phyloP scores from a whole-genome alignment of 495 filamentous ascomycete species.

The Hyaloscypha hepaticicola region DNA sequence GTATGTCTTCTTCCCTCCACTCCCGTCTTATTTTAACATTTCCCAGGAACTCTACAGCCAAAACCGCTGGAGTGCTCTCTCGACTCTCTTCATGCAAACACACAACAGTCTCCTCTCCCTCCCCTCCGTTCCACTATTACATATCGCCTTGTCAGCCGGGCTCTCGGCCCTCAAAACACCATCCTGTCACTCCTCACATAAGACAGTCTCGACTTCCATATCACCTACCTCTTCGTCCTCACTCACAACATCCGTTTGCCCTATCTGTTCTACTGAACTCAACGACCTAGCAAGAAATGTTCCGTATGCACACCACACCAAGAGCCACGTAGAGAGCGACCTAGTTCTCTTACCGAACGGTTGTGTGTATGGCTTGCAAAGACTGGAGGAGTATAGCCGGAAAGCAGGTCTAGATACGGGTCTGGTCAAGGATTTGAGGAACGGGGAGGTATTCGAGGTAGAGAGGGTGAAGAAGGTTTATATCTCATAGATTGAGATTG shows the following conservation, averaged over 20 bases:
- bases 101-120: conserved; percentile 87
- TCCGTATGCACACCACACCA: conserved; percentile 91
- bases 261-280: conserved; percentile 92
- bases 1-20: conserved; percentile 40
- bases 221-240: conserved; percentile 28
- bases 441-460: conserved; percentile 61
- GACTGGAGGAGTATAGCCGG: conserved; percentile 70
- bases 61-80: conserved; percentile 70
- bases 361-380: conserved; percentile 75
- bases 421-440: conserved; percentile 80
- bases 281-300: conserved; percentile 86
- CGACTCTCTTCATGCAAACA: conserved; percentile 79
- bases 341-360: conserved; percentile 85
- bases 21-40: not conserved
- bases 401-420: conserved; percentile 64
- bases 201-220: conserved; percentile 18
- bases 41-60: conserved; percentile 67
- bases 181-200: conserved; percentile 72
- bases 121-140: conserved; percentile 78
- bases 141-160: conserved; percentile 87
- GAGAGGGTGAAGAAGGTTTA: conserved; percentile 81
- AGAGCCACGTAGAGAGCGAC: conserved; percentile 87
- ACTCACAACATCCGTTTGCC: conserved; percentile 53
- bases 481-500: conserved; percentile 56
- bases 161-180: conserved; percentile 95